These are phyloP conservation scores for Paracoccidioides lutzii DNA, from an alignment of 2,329 filamentous ascomycete genomes.

Conservation along the genomic window DNA sequence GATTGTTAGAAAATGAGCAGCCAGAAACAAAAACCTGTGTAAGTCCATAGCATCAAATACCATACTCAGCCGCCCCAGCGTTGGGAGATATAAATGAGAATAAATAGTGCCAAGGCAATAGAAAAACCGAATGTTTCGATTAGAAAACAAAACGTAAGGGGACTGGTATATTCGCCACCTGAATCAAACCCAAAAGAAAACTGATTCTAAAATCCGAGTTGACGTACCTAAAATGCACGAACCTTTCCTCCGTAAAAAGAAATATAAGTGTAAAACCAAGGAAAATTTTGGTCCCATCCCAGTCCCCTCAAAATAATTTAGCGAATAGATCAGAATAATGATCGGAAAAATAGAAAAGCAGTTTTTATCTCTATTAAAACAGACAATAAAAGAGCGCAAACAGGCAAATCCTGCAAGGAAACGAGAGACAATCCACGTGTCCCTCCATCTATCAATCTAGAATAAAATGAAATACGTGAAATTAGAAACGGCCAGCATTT, in stretches of 20 bases:
- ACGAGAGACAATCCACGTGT: too few relatives aligned
- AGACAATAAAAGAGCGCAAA: background rate
- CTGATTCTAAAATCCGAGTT: too few relatives aligned
- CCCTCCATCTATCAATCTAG: too few relatives aligned
- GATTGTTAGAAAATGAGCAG: background rate
- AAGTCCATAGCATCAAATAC: background rate
- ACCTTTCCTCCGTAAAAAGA: background rate
- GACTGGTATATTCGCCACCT: too few relatives aligned
- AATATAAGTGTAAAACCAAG: background rate
- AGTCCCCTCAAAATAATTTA: background rate
- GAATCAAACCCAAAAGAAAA: too few relatives aligned
- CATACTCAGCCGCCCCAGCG: background rate
- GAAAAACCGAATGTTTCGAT: too few relatives aligned
- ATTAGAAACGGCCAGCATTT: slow-evolving; percentile 2
- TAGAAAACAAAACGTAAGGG: too few relatives aligned
- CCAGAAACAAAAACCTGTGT: background rate
- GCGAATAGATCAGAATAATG: background rate
- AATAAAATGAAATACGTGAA: background rate
- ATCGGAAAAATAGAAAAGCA: too few relatives aligned
- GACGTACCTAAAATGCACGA: too few relatives aligned
- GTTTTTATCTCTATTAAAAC: background rate
- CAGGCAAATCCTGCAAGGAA: background rate
- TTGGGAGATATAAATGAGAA: background rate
- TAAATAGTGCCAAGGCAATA: background rate
- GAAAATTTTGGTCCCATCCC: background rate